Evolutionary conservation across 371 early-diverging fungal genomes (phyloP).

Genomic region (Mucor velutinosus): DNA sequence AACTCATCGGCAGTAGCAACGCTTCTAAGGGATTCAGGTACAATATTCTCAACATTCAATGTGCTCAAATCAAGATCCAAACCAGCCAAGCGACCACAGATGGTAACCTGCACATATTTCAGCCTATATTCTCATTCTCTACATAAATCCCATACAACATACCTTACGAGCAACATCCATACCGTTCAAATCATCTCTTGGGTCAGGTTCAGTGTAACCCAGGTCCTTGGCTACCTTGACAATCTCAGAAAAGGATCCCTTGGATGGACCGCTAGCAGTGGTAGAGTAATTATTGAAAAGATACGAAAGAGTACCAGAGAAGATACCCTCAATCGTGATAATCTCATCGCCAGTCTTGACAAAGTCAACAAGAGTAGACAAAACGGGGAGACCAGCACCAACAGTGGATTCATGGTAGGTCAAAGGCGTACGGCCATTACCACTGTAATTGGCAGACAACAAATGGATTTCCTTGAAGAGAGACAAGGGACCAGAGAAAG

Average conservation of each 20-base stretch:
- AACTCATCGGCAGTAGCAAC: constrained; percentile 80
- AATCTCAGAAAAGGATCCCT: constrained; percentile 80
- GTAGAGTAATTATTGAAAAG: constrained; percentile 94
- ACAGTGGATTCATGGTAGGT: constrained; percentile 95
- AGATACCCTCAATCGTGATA: constrained; percentile 91
- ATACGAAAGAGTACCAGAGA: constrained; percentile 96
- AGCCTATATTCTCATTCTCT: neutral
- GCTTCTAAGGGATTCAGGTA: constrained; percentile 79
- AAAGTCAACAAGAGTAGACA: constrained; percentile 87
- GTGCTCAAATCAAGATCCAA: constrained; percentile 74
- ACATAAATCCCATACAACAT: neutral
- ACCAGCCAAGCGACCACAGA: constrained; percentile 91
- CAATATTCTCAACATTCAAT: constrained; percentile 90
- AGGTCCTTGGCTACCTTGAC: constrained; percentile 88
- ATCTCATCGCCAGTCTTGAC: constrained; percentile 93
- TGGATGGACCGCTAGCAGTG: constrained; percentile 41
- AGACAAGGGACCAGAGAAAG: constrained; percentile 72
- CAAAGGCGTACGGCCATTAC: constrained; percentile 41
- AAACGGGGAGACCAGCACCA: constrained; percentile 96
- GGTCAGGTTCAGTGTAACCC: constrained; percentile 98
- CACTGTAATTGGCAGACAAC: constrained; percentile 41
- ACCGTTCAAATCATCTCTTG: constrained; percentile 97
- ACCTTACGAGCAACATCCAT: constrained; percentile 87
- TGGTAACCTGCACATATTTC: constrained; percentile 60
- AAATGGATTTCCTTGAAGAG: constrained; percentile 74